Conservation (phyloP, 1,139 yeast genomes). For the Schwanniomyces etchellsii region DNA sequence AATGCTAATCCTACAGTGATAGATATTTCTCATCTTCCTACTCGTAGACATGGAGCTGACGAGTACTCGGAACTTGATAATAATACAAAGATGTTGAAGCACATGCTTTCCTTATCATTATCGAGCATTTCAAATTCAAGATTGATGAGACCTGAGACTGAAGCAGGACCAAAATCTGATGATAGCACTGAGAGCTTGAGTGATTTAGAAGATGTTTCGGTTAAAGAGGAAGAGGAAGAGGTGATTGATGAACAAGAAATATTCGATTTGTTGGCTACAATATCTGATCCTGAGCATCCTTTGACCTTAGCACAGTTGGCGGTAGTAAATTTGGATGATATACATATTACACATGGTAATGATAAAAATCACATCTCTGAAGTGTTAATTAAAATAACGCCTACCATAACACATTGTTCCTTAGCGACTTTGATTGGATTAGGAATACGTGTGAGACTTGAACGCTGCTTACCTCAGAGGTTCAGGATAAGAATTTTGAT, state of each 20-base stretch:
- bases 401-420: conserved; percentile 96
- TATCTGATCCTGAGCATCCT: conserved; percentile 98
- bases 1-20: conserved; percentile 90
- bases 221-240: conserved; percentile 42
- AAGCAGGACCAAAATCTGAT: conserved; percentile 19
- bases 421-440: conserved; percentile 93
- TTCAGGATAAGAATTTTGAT: conserved; percentile 75
- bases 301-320: conserved; percentile 90
- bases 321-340: conserved; percentile 83
- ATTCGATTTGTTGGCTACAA: conserved; percentile 68
- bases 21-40: conserved; percentile 73
- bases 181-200: conserved; percentile 18
- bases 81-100: conserved; percentile 10
- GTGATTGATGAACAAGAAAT: conserved; percentile 65
- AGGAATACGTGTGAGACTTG: conserved; percentile 88
- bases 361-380: conserved; percentile 55
- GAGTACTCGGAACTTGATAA: conserved; percentile 3
- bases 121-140: conserved; percentile 2
- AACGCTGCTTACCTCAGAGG: conserved; percentile 81
- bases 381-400: conserved; percentile 81
- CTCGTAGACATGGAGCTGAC: conserved; percentile 32
- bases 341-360: conserved; percentile 56
- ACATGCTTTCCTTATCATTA: conserved; percentile 21
- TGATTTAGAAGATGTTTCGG: conserved; percentile 12
- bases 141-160: conserved; percentile 1